Evolutionary conservation across 345 rosid species (phyloP).

Genomic region (Nasturtium officinale): DNA sequence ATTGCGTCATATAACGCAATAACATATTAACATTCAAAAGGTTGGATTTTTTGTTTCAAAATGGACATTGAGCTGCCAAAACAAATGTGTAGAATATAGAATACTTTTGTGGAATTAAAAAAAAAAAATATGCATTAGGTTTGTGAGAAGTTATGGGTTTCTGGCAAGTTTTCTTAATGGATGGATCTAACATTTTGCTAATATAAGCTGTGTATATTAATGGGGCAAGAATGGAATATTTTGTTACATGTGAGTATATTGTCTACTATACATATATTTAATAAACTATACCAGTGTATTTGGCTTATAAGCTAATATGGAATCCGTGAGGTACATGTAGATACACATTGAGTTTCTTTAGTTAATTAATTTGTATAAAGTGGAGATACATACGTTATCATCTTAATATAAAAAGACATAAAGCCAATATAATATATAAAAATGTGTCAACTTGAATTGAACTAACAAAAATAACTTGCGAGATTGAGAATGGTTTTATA

Average conservation of each 20-base stretch:
- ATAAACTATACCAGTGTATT: too few species aligned
- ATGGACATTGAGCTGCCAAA: too few species aligned
- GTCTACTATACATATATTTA: not conserved
- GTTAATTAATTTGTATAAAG: not conserved
- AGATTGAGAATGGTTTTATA: not conserved
- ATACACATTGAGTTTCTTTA: not conserved
- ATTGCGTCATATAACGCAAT: not conserved
- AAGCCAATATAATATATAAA: not conserved
- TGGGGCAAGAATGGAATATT: conserved; percentile 21
- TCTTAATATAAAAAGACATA: not conserved
- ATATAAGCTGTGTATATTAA: not conserved
- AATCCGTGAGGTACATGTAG: conserved; percentile 12
- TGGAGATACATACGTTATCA: conserved; percentile 25
- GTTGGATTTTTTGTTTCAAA: too few species aligned
- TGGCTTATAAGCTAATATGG: not conserved
- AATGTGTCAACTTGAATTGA: conserved; percentile 12
- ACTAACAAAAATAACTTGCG: not conserved
- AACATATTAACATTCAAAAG: not conserved
- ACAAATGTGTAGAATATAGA: too few species aligned
- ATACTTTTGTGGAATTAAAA: too few species aligned
- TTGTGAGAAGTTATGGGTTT: not conserved
- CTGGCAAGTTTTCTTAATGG: not conserved
- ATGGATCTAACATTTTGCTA: not conserved
- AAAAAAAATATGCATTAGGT: not conserved
- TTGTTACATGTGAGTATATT: conserved; percentile 26